These are phyloP conservation scores for Eucalyptus victrix DNA, from an alignment of 345 rosid species.

Conservation along the genomic window DNA sequence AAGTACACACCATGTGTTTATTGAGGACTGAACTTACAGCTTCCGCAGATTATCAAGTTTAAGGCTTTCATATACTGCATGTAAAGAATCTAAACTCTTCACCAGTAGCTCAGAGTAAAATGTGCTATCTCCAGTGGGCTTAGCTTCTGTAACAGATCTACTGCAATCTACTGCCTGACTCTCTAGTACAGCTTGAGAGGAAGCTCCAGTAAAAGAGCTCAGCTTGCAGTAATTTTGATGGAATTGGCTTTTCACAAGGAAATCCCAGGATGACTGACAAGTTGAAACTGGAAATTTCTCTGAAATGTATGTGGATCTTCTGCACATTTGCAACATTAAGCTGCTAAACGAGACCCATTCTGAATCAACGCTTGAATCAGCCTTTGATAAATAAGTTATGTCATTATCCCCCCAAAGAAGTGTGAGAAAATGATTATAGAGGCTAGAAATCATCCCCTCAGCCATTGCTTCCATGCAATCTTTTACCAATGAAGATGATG, in stretches of 20 bases:
- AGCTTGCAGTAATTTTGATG: constrained; percentile 54
- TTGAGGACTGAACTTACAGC: constrained; percentile 27
- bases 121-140: constrained; percentile 19
- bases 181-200: constrained; percentile 12
- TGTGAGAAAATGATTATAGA: constrained; percentile 61
- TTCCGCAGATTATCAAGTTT: constrained; percentile 86
- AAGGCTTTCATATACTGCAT: constrained; percentile 89
- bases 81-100: constrained; percentile 66
- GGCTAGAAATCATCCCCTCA: constrained; percentile 61
- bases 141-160: constrained; percentile 14
- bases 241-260: constrained; percentile 71
- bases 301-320: constrained; percentile 21
- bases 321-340: constrained; percentile 50
- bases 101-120: constrained; percentile 35
- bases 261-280: constrained; percentile 69
- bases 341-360: constrained; percentile 72
- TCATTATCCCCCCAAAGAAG: constrained; percentile 78
- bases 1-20: not conserved
- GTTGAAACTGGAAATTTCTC: constrained; percentile 12
- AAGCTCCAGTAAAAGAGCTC: constrained; percentile 18
- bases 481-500: constrained; percentile 72
- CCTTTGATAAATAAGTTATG: constrained; percentile 28
- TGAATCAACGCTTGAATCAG: constrained; percentile 32
- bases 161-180: constrained; percentile 10
- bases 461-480: constrained; percentile 87